Percentiles rank a stretch among this genome's conserved stretches.
These are phyloP conservation scores for Ogataea zsoltii DNA, from an alignment of 805 yeast species.

Conservation along the genomic window DNA sequence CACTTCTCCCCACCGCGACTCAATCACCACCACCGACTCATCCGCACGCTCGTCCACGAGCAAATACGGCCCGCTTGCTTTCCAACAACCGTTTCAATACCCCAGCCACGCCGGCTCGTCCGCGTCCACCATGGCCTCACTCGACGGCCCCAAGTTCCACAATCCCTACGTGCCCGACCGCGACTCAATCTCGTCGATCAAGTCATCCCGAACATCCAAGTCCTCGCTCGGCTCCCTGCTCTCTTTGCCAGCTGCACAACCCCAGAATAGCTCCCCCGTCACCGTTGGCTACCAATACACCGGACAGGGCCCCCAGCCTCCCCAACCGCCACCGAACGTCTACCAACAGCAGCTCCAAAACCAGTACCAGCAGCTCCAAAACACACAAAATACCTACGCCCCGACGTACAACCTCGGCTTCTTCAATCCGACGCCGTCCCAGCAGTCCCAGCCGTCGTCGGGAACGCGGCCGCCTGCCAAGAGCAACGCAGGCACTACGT, in stretches of 20 bases:
- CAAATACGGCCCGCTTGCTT: background rate
- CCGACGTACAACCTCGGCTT: background rate
- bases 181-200: background rate
- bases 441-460: background rate
- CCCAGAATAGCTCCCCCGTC: constrained; percentile 1
- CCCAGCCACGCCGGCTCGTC: background rate
- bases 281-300: constrained; percentile 7
- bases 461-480: too few species aligned
- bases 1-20: constrained; percentile 1
- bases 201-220: background rate
- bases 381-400: background rate
- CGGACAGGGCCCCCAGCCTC: constrained; percentile 10
- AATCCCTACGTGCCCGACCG: background rate
- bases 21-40: constrained; percentile 5
- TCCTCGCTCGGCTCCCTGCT: background rate
- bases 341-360: constrained; percentile 18
- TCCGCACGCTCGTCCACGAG: constrained; percentile 6
- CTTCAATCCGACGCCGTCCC: background rate
- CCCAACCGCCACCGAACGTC: constrained; percentile 13
- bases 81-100: constrained; percentile 1
- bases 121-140: background rate
- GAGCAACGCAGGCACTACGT: too few species aligned
- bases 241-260: constrained; percentile 1
- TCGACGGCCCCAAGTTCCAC: background rate
- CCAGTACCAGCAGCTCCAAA: constrained; percentile 2